These are phyloP conservation scores for Corchorus capsularis DNA, from an alignment of 345 rosid species.

Conservation along the genomic window DNA sequence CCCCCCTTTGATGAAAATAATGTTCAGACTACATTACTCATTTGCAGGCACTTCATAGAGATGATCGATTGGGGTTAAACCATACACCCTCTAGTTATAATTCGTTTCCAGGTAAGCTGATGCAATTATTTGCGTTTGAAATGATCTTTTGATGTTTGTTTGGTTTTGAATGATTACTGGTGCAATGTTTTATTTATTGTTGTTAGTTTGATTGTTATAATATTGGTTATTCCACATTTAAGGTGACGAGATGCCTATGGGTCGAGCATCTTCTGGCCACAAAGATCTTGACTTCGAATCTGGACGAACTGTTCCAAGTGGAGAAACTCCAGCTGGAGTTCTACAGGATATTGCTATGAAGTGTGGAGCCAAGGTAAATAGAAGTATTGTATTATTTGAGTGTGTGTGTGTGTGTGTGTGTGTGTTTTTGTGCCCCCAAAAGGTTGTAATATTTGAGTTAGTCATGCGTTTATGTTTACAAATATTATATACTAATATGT, in stretches of 20 bases:
- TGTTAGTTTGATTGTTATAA: constrained; percentile 3
- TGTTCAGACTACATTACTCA: constrained; percentile 17
- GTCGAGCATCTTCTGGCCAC: constrained; percentile 59
- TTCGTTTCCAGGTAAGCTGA: constrained; percentile 64
- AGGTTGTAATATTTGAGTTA: background rate
- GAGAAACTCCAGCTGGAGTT: constrained; percentile 59
- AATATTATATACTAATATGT: background rate
- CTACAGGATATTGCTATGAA: constrained; percentile 79
- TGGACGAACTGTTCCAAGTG: constrained; percentile 54
- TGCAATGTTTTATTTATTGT: background rate
- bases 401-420: too few relatives aligned
- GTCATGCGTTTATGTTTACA: constrained; percentile 1
- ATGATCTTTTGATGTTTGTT: constrained; percentile 6
- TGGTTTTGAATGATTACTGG: background rate
- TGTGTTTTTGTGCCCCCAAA: too few relatives aligned
- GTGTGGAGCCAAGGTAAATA: constrained; percentile 84
- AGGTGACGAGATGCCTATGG: constrained; percentile 64
- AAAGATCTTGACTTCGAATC: constrained; percentile 67
- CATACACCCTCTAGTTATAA: constrained; percentile 47
- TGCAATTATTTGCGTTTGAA: constrained; percentile 10
- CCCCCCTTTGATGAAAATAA: background rate
- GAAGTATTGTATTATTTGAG: background rate
- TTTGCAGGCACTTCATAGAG: constrained; percentile 63
- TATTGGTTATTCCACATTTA: constrained; percentile 28
- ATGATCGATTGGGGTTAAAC: constrained; percentile 62